These are phyloP conservation scores for Paradendryphiella salina DNA, from an alignment of 2,329 filamentous ascomycete species.

Conservation along the genomic window DNA sequence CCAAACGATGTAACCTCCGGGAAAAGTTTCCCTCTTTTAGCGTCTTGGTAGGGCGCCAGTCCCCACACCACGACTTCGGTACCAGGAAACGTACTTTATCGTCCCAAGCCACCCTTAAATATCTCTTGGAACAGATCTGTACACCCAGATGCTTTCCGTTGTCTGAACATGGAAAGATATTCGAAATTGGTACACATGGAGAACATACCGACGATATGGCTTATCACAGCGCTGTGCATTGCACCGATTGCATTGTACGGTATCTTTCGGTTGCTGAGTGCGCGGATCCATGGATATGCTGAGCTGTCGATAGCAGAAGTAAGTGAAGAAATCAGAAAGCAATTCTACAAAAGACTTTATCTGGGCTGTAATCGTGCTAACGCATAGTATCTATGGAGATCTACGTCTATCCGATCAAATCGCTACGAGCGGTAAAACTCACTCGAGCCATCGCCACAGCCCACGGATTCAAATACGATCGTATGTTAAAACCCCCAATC, in stretches of 20 bases:
- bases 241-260: constrained; percentile 20
- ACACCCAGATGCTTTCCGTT: too few species aligned
- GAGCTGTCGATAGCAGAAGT: constrained; percentile 44
- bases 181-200: constrained; percentile 8
- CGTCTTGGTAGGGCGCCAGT: constrained; percentile 2
- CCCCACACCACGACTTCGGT: background rate
- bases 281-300: constrained; percentile 27
- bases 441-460: constrained; percentile 47
- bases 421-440: constrained; percentile 48
- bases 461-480: constrained; percentile 53
- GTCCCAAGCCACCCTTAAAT: too few species aligned
- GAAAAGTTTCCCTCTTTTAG: background rate
- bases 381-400: constrained; percentile 35
- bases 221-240: constrained; percentile 26
- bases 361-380: constrained; percentile 2
- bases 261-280: too few species aligned
- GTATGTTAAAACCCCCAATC: constrained; percentile 21
- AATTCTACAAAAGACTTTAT: too few species aligned
- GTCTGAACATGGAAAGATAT: too few species aligned
- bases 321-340: background rate
- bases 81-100: too few species aligned
- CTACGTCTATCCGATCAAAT: constrained; percentile 55
- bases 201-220: constrained; percentile 24
- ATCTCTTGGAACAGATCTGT: too few species aligned
- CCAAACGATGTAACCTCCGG: background rate